Conservation (phyloP, 352 stramenopile species). For the Globisporangium megalacanthum region DNA sequence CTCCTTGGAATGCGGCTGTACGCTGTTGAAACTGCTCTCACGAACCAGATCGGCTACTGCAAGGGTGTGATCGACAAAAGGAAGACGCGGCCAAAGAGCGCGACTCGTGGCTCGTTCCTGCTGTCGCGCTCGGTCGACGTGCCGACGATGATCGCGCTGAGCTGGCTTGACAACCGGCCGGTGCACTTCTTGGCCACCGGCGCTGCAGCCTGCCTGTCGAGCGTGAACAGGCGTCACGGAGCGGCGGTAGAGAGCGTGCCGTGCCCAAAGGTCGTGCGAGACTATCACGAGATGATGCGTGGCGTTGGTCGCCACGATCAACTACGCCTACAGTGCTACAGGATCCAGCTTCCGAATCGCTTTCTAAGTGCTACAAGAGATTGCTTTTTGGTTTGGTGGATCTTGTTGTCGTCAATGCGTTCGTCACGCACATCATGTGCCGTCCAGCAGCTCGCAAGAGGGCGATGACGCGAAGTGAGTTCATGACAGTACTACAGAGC, state of each 20-base stretch:
- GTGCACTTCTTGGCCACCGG: neutral
- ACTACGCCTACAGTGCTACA: neutral
- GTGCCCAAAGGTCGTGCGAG: neutral
- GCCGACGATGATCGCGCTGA: neutral
- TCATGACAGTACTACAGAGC: no score
- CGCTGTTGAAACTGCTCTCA: neutral
- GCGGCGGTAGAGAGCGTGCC: neutral
- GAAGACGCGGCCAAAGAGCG: no score
- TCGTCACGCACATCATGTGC: no score
- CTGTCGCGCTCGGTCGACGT: neutral
- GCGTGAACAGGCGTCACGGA: neutral
- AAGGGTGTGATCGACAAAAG: slow-evolving; percentile 3
- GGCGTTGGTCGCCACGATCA: no score
- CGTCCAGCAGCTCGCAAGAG: no score
- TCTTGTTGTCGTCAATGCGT: no score
- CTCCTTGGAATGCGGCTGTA: neutral
- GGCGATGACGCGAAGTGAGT: no score
- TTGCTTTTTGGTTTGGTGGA: no score
- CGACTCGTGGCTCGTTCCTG: no score
- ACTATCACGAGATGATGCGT: neutral
- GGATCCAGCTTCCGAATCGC: neutral
- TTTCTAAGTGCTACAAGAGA: neutral
- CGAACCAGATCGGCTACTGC: neutral
- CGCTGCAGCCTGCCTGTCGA: neutral
- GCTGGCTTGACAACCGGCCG: neutral